Conservation (phyloP, 441 rosid genomes). For the Croton laevigatus region DNA sequence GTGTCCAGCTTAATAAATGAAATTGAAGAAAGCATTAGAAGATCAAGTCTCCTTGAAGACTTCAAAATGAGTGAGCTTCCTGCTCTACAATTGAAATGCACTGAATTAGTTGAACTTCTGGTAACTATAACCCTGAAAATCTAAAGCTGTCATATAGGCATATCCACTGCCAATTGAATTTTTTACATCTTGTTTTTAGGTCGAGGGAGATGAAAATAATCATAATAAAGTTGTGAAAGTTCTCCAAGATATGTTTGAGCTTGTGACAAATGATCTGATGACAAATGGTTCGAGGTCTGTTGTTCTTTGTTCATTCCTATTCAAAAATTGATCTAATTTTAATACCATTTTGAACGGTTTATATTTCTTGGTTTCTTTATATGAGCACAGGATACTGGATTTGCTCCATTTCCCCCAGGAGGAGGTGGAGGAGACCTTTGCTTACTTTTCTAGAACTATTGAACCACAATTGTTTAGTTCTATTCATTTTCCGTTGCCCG, state of each 20-base stretch:
- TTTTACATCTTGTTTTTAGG: conserved; percentile 33
- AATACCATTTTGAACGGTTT: conserved; percentile 20
- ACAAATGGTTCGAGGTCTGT: conserved; percentile 67
- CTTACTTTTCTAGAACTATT: conserved; percentile 45
- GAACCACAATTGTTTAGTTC: conserved; percentile 72
- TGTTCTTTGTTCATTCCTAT: conserved; percentile 20
- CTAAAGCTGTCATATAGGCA: conserved; percentile 14
- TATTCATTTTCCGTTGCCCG: conserved; percentile 85
- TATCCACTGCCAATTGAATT: conserved; percentile 13
- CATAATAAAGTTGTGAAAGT: conserved; percentile 61
- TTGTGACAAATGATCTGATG: conserved; percentile 89
- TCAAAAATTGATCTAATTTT: conserved; percentile 5
- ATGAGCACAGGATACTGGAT: conserved; percentile 55
- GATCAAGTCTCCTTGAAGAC: conserved; percentile 65
- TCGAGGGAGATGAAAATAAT: conserved; percentile 60
- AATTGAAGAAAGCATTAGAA: conserved; percentile 71
- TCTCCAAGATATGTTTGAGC: conserved; percentile 96
- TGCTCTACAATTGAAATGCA: conserved; percentile 58
- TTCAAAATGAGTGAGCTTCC: conserved; percentile 81
- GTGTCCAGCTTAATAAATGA: conserved; percentile 55
- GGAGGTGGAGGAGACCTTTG: conserved; percentile 35
- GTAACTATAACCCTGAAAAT: conserved; percentile 42
- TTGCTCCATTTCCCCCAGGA: conserved; percentile 25
- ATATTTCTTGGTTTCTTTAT: conserved; percentile 13
- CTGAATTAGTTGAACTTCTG: conserved; percentile 78